phyloP scores from a whole-genome alignment of 2,329 filamentous ascomycete species.

The Lojkania enalia region DNA sequence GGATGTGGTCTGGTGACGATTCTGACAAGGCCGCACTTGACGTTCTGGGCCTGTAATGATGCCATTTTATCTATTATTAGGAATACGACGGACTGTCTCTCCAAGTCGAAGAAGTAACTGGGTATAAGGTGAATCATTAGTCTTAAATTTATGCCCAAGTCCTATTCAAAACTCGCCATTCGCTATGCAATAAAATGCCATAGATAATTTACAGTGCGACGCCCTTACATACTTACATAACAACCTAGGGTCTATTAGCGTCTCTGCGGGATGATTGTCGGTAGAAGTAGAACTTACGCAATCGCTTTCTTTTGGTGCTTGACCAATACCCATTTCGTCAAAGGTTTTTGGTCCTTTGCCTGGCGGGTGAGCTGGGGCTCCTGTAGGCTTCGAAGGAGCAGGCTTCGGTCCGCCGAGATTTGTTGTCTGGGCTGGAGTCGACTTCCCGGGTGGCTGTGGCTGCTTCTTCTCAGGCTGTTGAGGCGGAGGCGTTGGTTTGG shows the following conservation, averaged over 20 bases:
- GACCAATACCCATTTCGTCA: constrained; percentile 95
- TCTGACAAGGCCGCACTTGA: too few species aligned
- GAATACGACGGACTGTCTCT: too few species aligned
- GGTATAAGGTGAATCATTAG: constrained; percentile 15
- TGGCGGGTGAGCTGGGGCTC: constrained; percentile 40
- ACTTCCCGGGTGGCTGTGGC: constrained; percentile 1
- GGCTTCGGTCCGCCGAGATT: constrained; percentile 28
- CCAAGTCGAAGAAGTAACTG: too few species aligned
- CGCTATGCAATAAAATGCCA: constrained; percentile 15
- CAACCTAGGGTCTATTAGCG: constrained; percentile 25
- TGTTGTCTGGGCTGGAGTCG: constrained; percentile 2
- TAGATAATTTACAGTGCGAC: constrained; percentile 2
- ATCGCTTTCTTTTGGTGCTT: constrained; percentile 80
- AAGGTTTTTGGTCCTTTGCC: constrained; percentile 90
- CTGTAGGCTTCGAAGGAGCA: constrained; percentile 30
- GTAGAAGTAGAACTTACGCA: constrained; percentile 67
- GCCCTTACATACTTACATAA: constrained; percentile 28
- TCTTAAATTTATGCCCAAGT: constrained; percentile 2
- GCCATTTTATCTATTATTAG: too few species aligned
- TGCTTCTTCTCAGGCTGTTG: constrained; percentile 17
- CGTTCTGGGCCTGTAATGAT: too few species aligned
- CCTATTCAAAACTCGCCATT: constrained; percentile 5
- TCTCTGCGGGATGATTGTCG: neutral
- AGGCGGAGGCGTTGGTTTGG: constrained; percentile 24
- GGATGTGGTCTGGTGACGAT: too few species aligned